Conservation (phyloP, 2,329 filamentous ascomycete genomes). For the Eutypella sp. region DNA sequence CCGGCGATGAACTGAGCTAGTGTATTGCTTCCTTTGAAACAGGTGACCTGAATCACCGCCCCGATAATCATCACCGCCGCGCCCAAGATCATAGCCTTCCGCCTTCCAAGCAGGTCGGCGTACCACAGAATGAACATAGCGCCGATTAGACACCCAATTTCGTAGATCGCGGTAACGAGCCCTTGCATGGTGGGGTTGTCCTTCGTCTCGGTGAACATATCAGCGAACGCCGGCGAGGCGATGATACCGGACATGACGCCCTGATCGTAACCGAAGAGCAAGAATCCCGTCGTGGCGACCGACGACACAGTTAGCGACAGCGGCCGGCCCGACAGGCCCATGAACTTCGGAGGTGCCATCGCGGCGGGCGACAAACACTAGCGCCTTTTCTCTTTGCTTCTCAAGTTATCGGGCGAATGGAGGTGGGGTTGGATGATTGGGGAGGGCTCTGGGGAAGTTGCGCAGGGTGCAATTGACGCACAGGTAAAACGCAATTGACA, state of each 20-base stretch:
- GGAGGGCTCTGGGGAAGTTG: too few species aligned
- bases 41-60: constrained; percentile 51
- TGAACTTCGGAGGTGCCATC: constrained; percentile 51
- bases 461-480: too few species aligned
- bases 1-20: constrained; percentile 44
- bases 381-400: too few species aligned
- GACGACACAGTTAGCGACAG: constrained; percentile 54
- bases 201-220: constrained; percentile 39
- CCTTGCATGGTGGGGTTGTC: constrained; percentile 43
- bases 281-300: constrained; percentile 60
- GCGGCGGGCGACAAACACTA: too few species aligned
- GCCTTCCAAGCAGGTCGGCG: constrained; percentile 47
- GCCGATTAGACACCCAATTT: constrained; percentile 39
- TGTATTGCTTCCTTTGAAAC: constrained; percentile 21
- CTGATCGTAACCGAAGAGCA: constrained; percentile 55
- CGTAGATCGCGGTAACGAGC: constrained; percentile 43
- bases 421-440: too few species aligned
- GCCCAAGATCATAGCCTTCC: constrained; percentile 53
- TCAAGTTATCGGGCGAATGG: too few species aligned
- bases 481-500: too few species aligned
- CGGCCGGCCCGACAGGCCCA: constrained; percentile 53
- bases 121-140: constrained; percentile 44
- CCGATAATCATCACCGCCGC: constrained; percentile 55
- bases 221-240: constrained; percentile 43
- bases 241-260: constrained; percentile 51